These are phyloP conservation scores for Ambispora gerdemannii DNA, from an alignment of 192 early-diverging fungal genomes.

Conservation along the genomic window DNA sequence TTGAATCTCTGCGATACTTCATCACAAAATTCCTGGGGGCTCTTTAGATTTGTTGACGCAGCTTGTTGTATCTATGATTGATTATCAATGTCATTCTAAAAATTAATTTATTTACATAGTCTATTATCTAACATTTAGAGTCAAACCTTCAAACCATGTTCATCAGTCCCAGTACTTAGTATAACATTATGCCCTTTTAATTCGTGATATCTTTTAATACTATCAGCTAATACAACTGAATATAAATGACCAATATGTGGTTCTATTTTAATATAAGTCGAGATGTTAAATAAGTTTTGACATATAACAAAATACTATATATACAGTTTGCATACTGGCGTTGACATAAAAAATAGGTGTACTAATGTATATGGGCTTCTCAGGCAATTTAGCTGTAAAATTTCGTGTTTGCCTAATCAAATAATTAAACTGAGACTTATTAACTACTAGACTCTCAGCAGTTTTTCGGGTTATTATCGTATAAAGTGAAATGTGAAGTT, in stretches of 20 bases:
- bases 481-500: no score
- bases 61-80: constrained; percentile 82
- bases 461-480: no score
- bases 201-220: constrained; percentile 69
- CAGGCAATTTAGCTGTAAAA: no score
- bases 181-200: constrained; percentile 61
- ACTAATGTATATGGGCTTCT: constrained; percentile 65
- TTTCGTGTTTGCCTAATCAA: no score
- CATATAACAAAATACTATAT: not conserved
- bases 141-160: constrained; percentile 90
- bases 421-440: no score
- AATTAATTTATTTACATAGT: not conserved
- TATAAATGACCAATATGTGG: constrained; percentile 97
- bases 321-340: constrained; percentile 46
- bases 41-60: constrained; percentile 54
- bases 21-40: constrained; percentile 79
- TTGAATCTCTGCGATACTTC: constrained; percentile 61
- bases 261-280: constrained; percentile 38
- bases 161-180: constrained; percentile 84
- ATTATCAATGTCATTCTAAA: not conserved
- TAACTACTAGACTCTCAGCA: no score
- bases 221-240: constrained; percentile 82
- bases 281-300: not conserved
- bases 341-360: constrained; percentile 94
- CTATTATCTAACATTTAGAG: no score